These are phyloP conservation scores for Diaporthe vaccinii DNA, from an alignment of 2,329 filamentous ascomycete species.

Conservation along the genomic window DNA sequence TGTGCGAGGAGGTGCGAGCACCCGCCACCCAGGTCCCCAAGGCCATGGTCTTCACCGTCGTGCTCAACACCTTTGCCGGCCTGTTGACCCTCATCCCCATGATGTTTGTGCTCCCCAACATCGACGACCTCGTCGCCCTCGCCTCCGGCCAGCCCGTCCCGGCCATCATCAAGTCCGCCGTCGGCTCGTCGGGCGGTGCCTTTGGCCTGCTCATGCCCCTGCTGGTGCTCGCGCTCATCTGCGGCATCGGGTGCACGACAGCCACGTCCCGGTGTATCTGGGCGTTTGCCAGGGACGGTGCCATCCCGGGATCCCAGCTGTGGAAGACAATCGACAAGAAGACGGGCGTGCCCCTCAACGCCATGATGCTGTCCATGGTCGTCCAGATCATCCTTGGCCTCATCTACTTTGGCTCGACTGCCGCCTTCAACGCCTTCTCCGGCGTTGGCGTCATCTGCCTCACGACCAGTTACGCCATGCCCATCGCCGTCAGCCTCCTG, in stretches of 20 bases:
- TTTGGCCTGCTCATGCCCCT: slow-evolving; percentile 75
- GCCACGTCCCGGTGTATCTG: slow-evolving; percentile 77
- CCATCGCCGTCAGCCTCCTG: slow-evolving; percentile 74
- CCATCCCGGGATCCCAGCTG: slow-evolving; percentile 72
- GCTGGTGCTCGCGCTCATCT: slow-evolving; percentile 75
- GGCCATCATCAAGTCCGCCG: slow-evolving; percentile 72
- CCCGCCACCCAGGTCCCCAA: slow-evolving; percentile 78
- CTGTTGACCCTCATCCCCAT: slow-evolving; percentile 78
- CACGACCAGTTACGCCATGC: slow-evolving; percentile 76
- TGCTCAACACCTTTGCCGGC: slow-evolving; percentile 76
- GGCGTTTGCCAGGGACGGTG: slow-evolving; percentile 79
- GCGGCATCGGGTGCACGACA: slow-evolving; percentile 78
- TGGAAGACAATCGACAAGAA: slow-evolving; percentile 74
- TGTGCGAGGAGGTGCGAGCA: slow-evolving; percentile 80
- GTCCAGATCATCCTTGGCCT: slow-evolving; percentile 74
- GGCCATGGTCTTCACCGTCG: slow-evolving; percentile 77
- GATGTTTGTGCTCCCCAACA: slow-evolving; percentile 77
- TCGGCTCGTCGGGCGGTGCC: slow-evolving; percentile 72
- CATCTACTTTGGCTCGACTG: slow-evolving; percentile 77
- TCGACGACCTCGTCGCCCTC: slow-evolving; percentile 66
- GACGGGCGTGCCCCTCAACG: slow-evolving; percentile 76
- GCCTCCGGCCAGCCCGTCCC: slow-evolving; percentile 74
- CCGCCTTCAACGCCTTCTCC: slow-evolving; percentile 81
- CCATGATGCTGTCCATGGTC: slow-evolving; percentile 79
- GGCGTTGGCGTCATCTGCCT: slow-evolving; percentile 78